Conservation (phyloP, 108 stramenopile genomes). For the Cyclostephanos invisitatus region DNA sequence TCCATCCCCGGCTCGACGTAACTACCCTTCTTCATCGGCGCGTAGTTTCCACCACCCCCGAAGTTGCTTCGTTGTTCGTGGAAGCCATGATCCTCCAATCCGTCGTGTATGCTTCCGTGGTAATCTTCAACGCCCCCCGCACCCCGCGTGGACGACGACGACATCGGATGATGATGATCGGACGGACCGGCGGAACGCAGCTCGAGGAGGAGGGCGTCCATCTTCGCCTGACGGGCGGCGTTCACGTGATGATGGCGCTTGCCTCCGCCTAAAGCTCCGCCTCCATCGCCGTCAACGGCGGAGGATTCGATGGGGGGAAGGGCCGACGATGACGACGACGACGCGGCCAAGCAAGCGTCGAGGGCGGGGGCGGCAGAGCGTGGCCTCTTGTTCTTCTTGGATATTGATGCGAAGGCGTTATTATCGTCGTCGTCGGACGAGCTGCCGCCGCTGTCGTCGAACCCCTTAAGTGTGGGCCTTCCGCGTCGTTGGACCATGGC, state of each 20-base stretch:
- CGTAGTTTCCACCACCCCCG: slow-evolving; percentile 18
- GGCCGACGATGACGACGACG: neutral
- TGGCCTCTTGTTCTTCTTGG: slow-evolving; percentile 29
- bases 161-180: slow-evolving; percentile 21
- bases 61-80: neutral
- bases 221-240: slow-evolving; percentile 64
- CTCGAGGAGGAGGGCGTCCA: slow-evolving; percentile 80
- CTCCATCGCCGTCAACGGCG: slow-evolving; percentile 14
- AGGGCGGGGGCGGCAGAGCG: neutral
- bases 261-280: neutral
- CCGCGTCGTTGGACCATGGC: slow-evolving; percentile 20
- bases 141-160: neutral
- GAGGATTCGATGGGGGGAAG: slow-evolving; percentile 11
- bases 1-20: slow-evolving; percentile 78
- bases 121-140: slow-evolving; percentile 13
- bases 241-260: slow-evolving; percentile 50
- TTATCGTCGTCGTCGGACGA: slow-evolving; percentile 33
- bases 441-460: slow-evolving; percentile 20
- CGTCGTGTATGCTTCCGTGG: slow-evolving; percentile 25
- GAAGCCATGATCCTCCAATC: slow-evolving; percentile 2
- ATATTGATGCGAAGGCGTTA: slow-evolving; percentile 37
- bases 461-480: slow-evolving; percentile 29
- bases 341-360: neutral
- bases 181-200: slow-evolving; percentile 58
- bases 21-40: slow-evolving; percentile 68